These are phyloP conservation scores for Saprolegnia parasitica DNA, from an alignment of 352 stramenopile genomes.

Conservation along the genomic window DNA sequence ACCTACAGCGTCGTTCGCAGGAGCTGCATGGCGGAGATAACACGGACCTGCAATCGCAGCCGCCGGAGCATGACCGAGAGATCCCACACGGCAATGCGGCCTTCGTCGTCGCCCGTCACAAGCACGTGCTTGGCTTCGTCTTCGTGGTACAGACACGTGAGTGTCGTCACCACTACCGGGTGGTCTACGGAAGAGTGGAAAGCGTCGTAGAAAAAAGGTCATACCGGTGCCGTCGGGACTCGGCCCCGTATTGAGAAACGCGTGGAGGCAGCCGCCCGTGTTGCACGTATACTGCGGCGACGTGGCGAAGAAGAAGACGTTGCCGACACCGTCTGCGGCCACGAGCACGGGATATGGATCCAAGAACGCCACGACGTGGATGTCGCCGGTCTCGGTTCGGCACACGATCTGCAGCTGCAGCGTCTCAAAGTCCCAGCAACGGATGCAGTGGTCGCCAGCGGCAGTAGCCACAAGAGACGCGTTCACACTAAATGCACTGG, in stretches of 20 bases:
- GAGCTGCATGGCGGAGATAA: background rate
- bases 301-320: slow-evolving; percentile 54
- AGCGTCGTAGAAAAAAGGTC: background rate
- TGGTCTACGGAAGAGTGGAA: slow-evolving; percentile 1
- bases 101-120: slow-evolving; percentile 55
- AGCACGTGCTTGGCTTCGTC: slow-evolving; percentile 41
- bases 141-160: slow-evolving; percentile 41
- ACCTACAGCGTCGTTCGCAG: slow-evolving; percentile 29
- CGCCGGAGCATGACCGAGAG: slow-evolving; percentile 46
- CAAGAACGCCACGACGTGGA: slow-evolving; percentile 60
- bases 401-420: slow-evolving; percentile 45
- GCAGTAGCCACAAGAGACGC: slow-evolving; percentile 62
- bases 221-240: background rate
- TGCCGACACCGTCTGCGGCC: slow-evolving; percentile 42
- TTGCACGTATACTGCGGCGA: slow-evolving; percentile 41
- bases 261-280: slow-evolving; percentile 49
- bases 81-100: slow-evolving; percentile 48
- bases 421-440: slow-evolving; percentile 77
- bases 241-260: slow-evolving; percentile 40
- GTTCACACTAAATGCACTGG: slow-evolving; percentile 63
- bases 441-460: slow-evolving; percentile 40
- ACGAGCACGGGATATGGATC: slow-evolving; percentile 65
- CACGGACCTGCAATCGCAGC: slow-evolving; percentile 33
- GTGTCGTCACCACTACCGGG: background rate
- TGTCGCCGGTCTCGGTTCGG: slow-evolving; percentile 30